Conservation (phyloP, 129 eudicot genomes). For the Flaveria trinervia region DNA sequence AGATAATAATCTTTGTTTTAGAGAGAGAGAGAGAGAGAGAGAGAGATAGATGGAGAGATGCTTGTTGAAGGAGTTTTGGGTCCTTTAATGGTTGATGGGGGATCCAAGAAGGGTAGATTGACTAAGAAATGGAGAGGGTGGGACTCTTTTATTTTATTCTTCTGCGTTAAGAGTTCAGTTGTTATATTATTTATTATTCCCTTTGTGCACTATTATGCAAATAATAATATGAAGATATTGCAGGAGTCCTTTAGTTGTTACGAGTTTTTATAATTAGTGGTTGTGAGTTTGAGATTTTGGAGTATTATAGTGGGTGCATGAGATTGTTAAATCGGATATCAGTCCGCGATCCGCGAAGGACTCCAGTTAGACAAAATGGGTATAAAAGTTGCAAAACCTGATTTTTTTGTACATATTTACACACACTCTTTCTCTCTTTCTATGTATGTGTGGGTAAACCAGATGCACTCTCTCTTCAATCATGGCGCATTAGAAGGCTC, state of each 20-base stretch:
- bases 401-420: too few relatives aligned
- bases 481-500: too few relatives aligned
- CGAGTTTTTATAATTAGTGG: not conserved
- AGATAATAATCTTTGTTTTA: slow-evolving; percentile 15
- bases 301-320: too few relatives aligned
- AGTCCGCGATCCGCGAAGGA: too few relatives aligned
- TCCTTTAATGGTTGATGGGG: slow-evolving; percentile 55
- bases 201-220: not conserved
- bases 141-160: slow-evolving; percentile 10
- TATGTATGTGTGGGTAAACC: too few relatives aligned
- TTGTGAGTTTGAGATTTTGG: not conserved
- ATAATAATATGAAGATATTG: not conserved
- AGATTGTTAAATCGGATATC: too few relatives aligned
- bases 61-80: slow-evolving; percentile 33
- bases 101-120: slow-evolving; percentile 41
- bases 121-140: slow-evolving; percentile 40
- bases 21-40: slow-evolving; percentile 1
- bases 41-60: slow-evolving; percentile 23
- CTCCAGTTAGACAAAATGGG: too few relatives aligned
- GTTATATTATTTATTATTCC: not conserved
- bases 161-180: not conserved
- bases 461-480: too few relatives aligned
- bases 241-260: not conserved
- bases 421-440: too few relatives aligned
- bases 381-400: too few relatives aligned